These are phyloP conservation scores for Penicillium olsonii DNA, from an alignment of 2,329 filamentous ascomycete species.

Conservation along the genomic window DNA sequence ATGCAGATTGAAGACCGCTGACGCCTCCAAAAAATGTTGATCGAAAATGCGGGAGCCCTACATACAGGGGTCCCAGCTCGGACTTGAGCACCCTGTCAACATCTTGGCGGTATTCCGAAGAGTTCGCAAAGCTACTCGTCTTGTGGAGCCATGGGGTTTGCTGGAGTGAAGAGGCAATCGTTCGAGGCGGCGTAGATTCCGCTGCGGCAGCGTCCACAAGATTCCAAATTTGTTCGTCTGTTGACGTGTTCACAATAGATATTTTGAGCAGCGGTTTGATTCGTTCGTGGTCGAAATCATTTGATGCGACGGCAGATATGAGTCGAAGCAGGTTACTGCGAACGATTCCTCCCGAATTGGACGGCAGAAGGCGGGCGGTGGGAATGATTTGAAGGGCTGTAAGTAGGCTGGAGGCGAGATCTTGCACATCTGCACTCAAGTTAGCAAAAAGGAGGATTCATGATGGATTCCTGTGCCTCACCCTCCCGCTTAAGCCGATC, in stretches of 20 bases:
- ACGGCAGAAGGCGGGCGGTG: conserved; percentile 15
- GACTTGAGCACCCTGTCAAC: conserved; percentile 29
- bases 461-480: background rate
- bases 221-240: conserved; percentile 22
- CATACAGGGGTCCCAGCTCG: conserved; percentile 28
- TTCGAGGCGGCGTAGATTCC: conserved; percentile 22
- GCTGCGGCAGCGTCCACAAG: conserved; percentile 16
- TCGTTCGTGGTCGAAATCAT: conserved; percentile 18
- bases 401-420: conserved; percentile 6
- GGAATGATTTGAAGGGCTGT: conserved; percentile 9
- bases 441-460: conserved; percentile 5
- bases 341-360: conserved; percentile 13
- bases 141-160: conserved; percentile 29
- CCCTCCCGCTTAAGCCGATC: conserved; percentile 7
- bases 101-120: conserved; percentile 20
- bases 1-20: conserved; percentile 20
- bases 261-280: conserved; percentile 22
- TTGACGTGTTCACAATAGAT: conserved; percentile 6
- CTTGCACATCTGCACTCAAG: conserved; percentile 3
- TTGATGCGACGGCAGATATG: conserved; percentile 7
- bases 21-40: conserved; percentile 28
- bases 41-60: conserved; percentile 28
- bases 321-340: conserved; percentile 19
- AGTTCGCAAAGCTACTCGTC: conserved; percentile 31
- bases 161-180: conserved; percentile 14